A percentile compares a stretch with the other conserved stretches of the same genome.
Conservation (phyloP, 225 moss, liverwort and hornwort species). For the Rhytidiadelphus loreus region DNA sequence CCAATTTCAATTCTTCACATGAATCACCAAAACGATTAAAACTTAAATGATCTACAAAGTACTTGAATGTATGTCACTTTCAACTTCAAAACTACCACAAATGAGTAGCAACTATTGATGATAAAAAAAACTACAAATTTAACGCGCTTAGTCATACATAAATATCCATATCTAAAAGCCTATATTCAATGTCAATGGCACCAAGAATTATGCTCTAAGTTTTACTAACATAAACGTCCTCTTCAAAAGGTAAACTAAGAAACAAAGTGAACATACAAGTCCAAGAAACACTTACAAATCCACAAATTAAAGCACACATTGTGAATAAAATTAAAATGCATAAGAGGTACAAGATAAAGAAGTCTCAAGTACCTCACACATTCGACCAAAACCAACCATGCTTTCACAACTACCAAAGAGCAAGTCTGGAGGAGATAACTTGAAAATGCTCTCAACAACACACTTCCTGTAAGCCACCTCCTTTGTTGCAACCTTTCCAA, state of each 20-base stretch:
- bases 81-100: neutral
- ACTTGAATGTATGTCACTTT: no score
- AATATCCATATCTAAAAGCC: neutral
- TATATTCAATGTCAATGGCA: neutral
- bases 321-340: neutral
- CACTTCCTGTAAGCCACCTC: neutral
- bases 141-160: no score
- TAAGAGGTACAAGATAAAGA: fast-evolving
- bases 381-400: neutral
- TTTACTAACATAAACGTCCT: no score
- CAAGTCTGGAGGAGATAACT: neutral
- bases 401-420: neutral
- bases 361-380: neutral
- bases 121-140: fast-evolving
- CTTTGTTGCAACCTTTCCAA: neutral
- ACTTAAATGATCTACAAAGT: neutral
- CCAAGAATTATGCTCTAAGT: fast-evolving
- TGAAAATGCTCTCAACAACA: neutral
- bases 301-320: no score
- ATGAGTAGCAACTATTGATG: fast-evolving
- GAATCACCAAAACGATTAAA: neutral
- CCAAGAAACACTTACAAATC: no score
- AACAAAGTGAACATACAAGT: neutral
- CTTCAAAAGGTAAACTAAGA: neutral
- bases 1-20: no score